Conservation (phyloP, 306 rosid genomes). For the Corylus avellana region DNA sequence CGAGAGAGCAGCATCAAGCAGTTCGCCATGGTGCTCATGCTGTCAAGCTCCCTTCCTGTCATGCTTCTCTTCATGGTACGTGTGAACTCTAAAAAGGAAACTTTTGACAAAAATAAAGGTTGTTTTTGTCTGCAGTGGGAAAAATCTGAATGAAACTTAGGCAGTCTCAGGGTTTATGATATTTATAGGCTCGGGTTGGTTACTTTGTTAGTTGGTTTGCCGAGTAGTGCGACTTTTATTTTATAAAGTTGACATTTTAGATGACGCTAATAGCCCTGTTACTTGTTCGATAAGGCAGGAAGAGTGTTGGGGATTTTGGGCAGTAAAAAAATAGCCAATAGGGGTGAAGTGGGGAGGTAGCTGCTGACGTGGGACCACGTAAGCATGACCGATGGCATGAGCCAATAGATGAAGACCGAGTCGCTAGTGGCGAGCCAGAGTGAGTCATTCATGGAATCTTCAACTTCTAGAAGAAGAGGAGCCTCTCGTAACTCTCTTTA, state of each 20-base stretch:
- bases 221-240: slow-evolving; percentile 24
- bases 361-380: slow-evolving; percentile 24
- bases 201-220: slow-evolving; percentile 10
- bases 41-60: slow-evolving; percentile 56
- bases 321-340: neutral
- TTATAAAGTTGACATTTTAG: slow-evolving; percentile 38
- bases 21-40: slow-evolving; percentile 71
- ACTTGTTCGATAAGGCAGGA: slow-evolving; percentile 36
- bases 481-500: no score
- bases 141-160: slow-evolving; percentile 32
- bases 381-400: slow-evolving; percentile 45
- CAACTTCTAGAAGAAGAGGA: slow-evolving; percentile 38
- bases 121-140: neutral
- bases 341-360: slow-evolving; percentile 19
- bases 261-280: slow-evolving; percentile 28
- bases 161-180: slow-evolving; percentile 20
- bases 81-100: neutral
- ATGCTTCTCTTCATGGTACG: slow-evolving; percentile 63
- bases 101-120: neutral
- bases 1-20: slow-evolving; percentile 85
- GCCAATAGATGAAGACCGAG: slow-evolving; percentile 24
- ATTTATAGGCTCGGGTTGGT: slow-evolving; percentile 35
- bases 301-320: neutral
- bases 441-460: slow-evolving; percentile 20
- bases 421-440: slow-evolving; percentile 13